phyloP scores from a whole-genome alignment of 116 monocot species.

The Phalaenopsis hybrid region DNA sequence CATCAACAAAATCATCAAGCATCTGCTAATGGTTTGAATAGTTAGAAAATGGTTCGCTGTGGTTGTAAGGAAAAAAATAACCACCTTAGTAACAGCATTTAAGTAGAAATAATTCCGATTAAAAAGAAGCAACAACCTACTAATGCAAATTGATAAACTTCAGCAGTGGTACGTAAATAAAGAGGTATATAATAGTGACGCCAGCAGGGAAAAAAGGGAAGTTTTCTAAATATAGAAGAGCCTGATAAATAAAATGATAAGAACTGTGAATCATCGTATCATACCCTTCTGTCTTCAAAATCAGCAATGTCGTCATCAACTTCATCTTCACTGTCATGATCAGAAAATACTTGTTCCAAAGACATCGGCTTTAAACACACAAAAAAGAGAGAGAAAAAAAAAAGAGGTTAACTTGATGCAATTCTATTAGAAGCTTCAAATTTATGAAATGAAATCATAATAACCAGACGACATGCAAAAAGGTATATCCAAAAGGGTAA shows the following conservation, averaged over 20 bases:
- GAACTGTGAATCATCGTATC: not conserved
- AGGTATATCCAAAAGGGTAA: not conserved
- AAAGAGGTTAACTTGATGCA: not conserved
- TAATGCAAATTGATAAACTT: not conserved
- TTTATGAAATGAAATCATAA: not conserved
- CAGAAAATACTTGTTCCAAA: constrained; percentile 87
- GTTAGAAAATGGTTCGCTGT: not conserved
- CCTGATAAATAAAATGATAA: not conserved
- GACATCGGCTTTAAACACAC: constrained; percentile 72
- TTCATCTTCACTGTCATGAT: constrained; percentile 98
- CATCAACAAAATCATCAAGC: constrained; percentile 99
- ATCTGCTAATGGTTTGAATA: constrained; percentile 38
- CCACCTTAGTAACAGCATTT: not conserved
- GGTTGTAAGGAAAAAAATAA: not conserved
- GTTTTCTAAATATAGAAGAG: not conserved
- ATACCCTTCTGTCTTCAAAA: constrained; percentile 96
- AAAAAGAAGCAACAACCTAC: not conserved
- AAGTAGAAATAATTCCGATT: not conserved
- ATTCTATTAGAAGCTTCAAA: constrained; percentile 1
- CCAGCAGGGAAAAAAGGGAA: not conserved
- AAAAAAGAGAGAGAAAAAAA: not conserved
- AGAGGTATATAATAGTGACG: constrained; percentile 1
- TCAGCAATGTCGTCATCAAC: constrained; percentile 98
- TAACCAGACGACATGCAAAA: not conserved
- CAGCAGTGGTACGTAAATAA: not conserved